phyloP scores from a whole-genome alignment of 2,329 filamentous ascomycete genomes.

The Apiospora malaysiana region DNA sequence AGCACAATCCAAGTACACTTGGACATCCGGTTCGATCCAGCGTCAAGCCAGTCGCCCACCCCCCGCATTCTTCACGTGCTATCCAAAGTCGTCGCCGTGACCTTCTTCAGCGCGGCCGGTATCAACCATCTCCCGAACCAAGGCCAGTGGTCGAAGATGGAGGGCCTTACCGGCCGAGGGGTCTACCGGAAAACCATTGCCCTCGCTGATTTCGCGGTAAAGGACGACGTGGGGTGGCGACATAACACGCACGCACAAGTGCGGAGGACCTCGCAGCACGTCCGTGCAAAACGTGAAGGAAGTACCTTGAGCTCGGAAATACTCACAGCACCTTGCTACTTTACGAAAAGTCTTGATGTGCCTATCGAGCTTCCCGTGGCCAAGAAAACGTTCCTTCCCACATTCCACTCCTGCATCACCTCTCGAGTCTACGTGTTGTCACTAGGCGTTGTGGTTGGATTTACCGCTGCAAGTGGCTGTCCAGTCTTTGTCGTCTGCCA shows the following conservation, averaged over 20 bases:
- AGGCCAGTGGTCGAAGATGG: conserved; percentile 47
- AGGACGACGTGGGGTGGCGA: conserved; percentile 49
- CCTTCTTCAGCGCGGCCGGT: conserved; percentile 56
- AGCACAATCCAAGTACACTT: conserved; percentile 50
- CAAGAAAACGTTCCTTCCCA: conserved; percentile 58
- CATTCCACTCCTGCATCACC: conserved; percentile 63
- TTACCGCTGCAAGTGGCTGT: conserved; percentile 59
- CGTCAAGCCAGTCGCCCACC: conserved; percentile 47
- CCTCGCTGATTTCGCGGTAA: conserved; percentile 42
- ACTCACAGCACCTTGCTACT: conserved; percentile 40
- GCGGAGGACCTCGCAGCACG: too few relatives aligned
- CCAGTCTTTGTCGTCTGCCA: conserved; percentile 37
- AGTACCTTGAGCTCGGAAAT: conserved; percentile 49
- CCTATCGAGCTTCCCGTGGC: conserved; percentile 53
- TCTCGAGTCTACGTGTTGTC: conserved; percentile 60
- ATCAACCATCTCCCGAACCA: conserved; percentile 56
- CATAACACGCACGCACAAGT: conserved; percentile 41
- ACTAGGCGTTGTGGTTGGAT: conserved; percentile 49
- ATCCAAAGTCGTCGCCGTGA: conserved; percentile 57
- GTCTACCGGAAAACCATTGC: conserved; percentile 52
- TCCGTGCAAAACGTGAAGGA: conserved; percentile 48
- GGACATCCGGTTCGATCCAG: conserved; percentile 54
- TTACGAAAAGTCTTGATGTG: conserved; percentile 51
- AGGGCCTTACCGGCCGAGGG: conserved; percentile 47
- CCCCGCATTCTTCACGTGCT: conserved; percentile 55